Evolutionary conservation across 116 monocot genomes (phyloP), one percentile per base, ranked within the genome.

Genomic region (Iris pallida): DNA sequence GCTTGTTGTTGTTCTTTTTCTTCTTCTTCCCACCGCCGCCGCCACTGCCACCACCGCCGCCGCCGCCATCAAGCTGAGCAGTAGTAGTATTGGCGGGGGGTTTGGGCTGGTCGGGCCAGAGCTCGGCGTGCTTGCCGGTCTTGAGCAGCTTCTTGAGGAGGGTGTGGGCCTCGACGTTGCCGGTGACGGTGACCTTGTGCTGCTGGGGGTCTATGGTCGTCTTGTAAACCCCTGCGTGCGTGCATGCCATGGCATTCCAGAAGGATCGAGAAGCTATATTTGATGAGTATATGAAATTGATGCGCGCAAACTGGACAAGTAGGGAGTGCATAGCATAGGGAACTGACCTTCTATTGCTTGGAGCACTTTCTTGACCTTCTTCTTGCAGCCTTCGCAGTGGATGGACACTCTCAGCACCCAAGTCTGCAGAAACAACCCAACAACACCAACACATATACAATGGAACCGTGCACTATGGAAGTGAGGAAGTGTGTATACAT

Each of bases 371-470:
- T 87, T 94, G 17, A 94, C 94, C 67, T 82, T 79, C 71, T 69
- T 87, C 78, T 79, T 81, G 81, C 94, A 94, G 41, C 94, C 94
- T 72, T 90, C 82, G 51, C 94, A 94, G 73, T 94, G 90, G 76
- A 90, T 90, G 73, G 79, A 79, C 14, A 94, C 94, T 85, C 85
- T 90, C 77, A 90, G 70, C 40, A 71, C 77, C 81, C 70, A 82
- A n/a, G 79, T 88, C 94, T 94, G 59, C n/a, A 66, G 30, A 42
- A 65, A 1, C 2, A 59, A 47, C 66, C 52, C 47, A 49, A 65
- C 57, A 43, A 61, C 11, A 57, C 54, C 16, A 54, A 51, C 52
- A 41, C 30, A 30, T 30, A 30, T 30, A 30, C 3, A 30, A 30
- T 30, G 30, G 3, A 30, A 30, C 30, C 30, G n/a, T n/a, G n/a